Base-by-base conservation (phyloP, 805 yeast genomes). In the Grigorovia transvaalensis region DNA sequence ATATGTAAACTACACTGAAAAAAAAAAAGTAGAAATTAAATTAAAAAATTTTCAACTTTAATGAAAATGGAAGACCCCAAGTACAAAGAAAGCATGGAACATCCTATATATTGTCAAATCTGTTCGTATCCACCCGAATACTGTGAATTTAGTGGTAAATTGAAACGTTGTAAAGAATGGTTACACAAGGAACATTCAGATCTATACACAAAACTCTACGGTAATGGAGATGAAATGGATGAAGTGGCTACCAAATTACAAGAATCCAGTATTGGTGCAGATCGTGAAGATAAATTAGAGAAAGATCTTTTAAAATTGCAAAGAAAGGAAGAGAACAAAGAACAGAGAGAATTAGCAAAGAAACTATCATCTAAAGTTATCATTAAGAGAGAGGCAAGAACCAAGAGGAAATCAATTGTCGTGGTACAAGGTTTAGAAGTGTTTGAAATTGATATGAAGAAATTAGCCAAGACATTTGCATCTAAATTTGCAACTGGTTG, bases 401-500 rank as follows among this genome's bases (percentile, higher is more conserved):
- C 95, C 35, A 87, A 87, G 71, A 78, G 95, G 61, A 90, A 90
- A 68, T 88, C 84, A 63, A 85, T 89, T 51, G 84, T 89, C 50
- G 85, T 95, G 20, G 84, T 90, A 49, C 77, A 85, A 18, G 96
- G 96, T 15, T 75, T 90, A 56, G 97, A 91, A 65, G 87, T 89
- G 42, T 84, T 88, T 65, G 91, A 84, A 54, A 78, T 88, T 54
- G 96, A 90, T 65, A 78, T 87, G 80, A 90, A 90, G 73, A 90
- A 89, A 65, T 74, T 88, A 57, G 86, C 96, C 46, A 91, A 91
- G 75, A 82, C 89, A 0, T 90, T 91, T 69, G 93, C 97, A 0
- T 84, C 93, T 40, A 88, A 86, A 68, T 90, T 91, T 65, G 98
- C 98, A 13, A 90, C 97, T 9, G 98, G 98, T 49, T 91, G 96